These are phyloP conservation scores for Skeletonema costatum DNA, from an alignment of 108 stramenopile species.

Conservation along the genomic window DNA sequence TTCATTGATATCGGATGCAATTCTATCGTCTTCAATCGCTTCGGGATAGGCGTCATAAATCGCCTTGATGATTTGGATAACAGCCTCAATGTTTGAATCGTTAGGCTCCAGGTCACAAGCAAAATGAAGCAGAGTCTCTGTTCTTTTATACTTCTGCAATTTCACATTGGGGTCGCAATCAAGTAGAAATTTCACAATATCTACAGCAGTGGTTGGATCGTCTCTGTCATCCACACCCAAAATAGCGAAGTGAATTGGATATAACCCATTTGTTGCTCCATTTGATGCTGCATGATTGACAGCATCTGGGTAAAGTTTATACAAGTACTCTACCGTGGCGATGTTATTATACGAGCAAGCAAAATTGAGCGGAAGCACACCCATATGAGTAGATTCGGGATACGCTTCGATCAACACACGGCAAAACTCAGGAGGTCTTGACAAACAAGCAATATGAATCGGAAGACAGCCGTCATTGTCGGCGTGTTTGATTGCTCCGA, in stretches of 20 bases:
- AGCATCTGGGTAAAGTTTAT: not conserved
- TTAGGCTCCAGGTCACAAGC: not conserved
- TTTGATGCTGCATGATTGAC: not conserved
- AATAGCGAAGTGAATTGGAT: not conserved
- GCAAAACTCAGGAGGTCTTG: not conserved
- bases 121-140: not conserved
- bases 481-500: not conserved
- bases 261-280: not conserved
- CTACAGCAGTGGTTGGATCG: too few relatives aligned
- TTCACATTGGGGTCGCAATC: not conserved
- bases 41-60: not conserved
- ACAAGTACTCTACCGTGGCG: not conserved
- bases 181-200: too few relatives aligned
- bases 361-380: slow-evolving; percentile 3
- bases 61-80: not conserved
- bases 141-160: too few relatives aligned
- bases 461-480: not conserved
- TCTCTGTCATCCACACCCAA: not conserved
- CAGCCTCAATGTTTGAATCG: not conserved
- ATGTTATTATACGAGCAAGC: not conserved
- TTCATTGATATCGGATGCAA: too few relatives aligned
- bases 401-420: not conserved
- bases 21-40: too few relatives aligned
- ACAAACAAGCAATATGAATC: not conserved
- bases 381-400: too few relatives aligned